Percentiles rank a stretch among this genome's conserved stretches.
These are phyloP conservation scores for Moesziomyces sp. DNA, from an alignment of 1,284 basidiomycete genomes.

Conservation along the genomic window DNA sequence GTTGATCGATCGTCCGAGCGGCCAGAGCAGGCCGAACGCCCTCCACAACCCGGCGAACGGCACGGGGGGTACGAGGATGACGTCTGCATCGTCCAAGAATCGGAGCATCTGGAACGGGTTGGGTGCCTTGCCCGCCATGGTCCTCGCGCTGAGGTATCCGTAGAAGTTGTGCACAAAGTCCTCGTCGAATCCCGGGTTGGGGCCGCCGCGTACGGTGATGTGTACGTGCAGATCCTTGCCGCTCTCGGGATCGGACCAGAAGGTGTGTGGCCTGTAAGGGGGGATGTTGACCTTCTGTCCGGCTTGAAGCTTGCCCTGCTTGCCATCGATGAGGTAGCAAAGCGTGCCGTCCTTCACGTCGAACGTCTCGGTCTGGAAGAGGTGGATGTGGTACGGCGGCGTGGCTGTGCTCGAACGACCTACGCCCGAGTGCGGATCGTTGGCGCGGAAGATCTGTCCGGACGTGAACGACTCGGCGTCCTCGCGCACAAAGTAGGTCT, in stretches of 20 bases:
- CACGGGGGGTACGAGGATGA: constrained; percentile 61
- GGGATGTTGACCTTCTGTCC: constrained; percentile 63
- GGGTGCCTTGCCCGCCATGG: constrained; percentile 49
- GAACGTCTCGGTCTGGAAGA: constrained; percentile 65
- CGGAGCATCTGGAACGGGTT: constrained; percentile 66
- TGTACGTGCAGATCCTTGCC: constrained; percentile 63
- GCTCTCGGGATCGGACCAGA: constrained; percentile 61
- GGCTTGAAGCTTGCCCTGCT: constrained; percentile 55
- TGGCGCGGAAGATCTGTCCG: constrained; percentile 63
- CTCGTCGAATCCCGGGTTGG: constrained; percentile 65
- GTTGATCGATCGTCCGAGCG: constrained; percentile 24
- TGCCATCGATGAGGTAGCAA: constrained; percentile 66
- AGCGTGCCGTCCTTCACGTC: constrained; percentile 61
- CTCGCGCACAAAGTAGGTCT: constrained; percentile 36
- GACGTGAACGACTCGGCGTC: constrained; percentile 43
- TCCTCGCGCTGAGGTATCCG: constrained; percentile 58
- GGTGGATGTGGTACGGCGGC: constrained; percentile 66
- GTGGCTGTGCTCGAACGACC: constrained; percentile 61
- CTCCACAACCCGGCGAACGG: constrained; percentile 48
- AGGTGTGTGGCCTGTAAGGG: constrained; percentile 64
- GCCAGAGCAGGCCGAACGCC: constrained; percentile 50
- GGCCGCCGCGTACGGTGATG: constrained; percentile 64
- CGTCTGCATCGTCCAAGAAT: constrained; percentile 64
- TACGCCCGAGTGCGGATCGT: constrained; percentile 55
- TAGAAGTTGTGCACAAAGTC: constrained; percentile 66